Percentiles rank a stretch among this genome's conserved stretches.
Conservation (phyloP, 164 flowering plant species). For the Umbilicus rupestris region DNA sequence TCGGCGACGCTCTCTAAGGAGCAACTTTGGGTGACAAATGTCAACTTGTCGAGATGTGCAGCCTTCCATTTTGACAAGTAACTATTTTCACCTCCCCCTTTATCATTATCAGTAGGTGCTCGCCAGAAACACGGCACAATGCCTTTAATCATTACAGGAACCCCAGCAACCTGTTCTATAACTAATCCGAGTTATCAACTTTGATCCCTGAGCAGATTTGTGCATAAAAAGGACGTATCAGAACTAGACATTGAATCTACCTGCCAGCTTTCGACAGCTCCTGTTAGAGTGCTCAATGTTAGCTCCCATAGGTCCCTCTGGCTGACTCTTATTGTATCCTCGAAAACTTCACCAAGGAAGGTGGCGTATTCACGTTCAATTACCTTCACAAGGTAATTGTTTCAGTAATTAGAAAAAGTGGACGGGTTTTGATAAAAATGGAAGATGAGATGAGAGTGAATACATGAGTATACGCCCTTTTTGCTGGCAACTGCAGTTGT, state of each 20-base stretch:
- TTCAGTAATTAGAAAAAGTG: background rate
- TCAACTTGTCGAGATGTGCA: constrained; percentile 44
- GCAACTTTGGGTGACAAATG: constrained; percentile 50
- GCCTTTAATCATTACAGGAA: constrained; percentile 50
- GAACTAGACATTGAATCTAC: constrained; percentile 24
- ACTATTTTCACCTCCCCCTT: constrained; percentile 67
- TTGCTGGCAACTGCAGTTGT: constrained; percentile 60
- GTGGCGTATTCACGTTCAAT: constrained; percentile 30
- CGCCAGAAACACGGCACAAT: constrained; percentile 92
- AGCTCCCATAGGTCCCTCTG: constrained; percentile 55
- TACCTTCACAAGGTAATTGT: constrained; percentile 30
- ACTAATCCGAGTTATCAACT: too few relatives aligned
- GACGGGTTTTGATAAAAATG: background rate
- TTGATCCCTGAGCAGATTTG: background rate
- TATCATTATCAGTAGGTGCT: constrained; percentile 95
- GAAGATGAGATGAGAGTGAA: constrained; percentile 6
- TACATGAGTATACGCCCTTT: constrained; percentile 42
- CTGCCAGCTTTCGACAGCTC: constrained; percentile 84
- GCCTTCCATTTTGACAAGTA: constrained; percentile 71
- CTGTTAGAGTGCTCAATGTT: constrained; percentile 42
- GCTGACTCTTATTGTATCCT: constrained; percentile 38
- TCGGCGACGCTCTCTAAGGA: constrained; percentile 33
- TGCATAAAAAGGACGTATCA: constrained; percentile 4
- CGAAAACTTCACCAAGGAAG: constrained; percentile 33
- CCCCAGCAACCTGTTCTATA: constrained; percentile 53